Conservation (phyloP, 2,329 filamentous ascomycete species). For the Beauveria pseudobassiana region DNA sequence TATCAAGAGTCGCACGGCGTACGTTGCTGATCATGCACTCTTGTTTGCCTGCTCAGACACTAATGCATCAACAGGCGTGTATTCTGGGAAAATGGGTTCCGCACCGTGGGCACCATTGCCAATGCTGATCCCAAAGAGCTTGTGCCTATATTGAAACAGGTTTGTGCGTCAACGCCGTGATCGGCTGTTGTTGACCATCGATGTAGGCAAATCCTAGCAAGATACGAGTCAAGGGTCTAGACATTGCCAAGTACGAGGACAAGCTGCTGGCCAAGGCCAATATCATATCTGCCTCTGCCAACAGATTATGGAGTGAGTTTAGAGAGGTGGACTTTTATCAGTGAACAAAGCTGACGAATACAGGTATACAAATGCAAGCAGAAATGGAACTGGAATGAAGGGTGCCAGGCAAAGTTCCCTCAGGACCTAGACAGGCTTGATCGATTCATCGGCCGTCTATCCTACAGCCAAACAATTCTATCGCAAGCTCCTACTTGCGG, state of each 20-base stretch:
- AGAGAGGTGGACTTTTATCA: constrained; percentile 3
- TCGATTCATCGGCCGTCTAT: not conserved
- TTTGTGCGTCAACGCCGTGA: not conserved
- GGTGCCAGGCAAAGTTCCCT: not conserved
- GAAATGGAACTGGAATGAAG: constrained; percentile 39
- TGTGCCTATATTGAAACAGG: constrained; percentile 65
- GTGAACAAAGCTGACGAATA: constrained; percentile 10
- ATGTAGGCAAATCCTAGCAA: constrained; percentile 59
- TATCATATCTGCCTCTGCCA: constrained; percentile 61
- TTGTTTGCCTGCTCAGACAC: not conserved
- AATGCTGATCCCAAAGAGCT: constrained; percentile 62
- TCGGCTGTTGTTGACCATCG: constrained; percentile 8
- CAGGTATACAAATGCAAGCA: constrained; percentile 44
- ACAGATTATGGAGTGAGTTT: constrained; percentile 57
- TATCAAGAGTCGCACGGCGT: constrained; percentile 69
- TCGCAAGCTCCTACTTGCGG: too few species aligned
- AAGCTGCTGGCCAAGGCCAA: constrained; percentile 61
- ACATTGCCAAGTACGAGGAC: constrained; percentile 52
- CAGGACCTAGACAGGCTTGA: not conserved
- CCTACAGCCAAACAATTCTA: too few species aligned
- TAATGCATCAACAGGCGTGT: constrained; percentile 33
- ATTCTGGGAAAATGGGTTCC: constrained; percentile 72
- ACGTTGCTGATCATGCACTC: constrained; percentile 20
- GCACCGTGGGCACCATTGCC: constrained; percentile 58
- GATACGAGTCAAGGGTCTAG: constrained; percentile 42